Evolutionary conservation across 2,329 filamentous ascomycete species (phyloP), one percentile per base, ranked within the genome.

Genomic region (Ascochyta viciae-villosae): DNA sequence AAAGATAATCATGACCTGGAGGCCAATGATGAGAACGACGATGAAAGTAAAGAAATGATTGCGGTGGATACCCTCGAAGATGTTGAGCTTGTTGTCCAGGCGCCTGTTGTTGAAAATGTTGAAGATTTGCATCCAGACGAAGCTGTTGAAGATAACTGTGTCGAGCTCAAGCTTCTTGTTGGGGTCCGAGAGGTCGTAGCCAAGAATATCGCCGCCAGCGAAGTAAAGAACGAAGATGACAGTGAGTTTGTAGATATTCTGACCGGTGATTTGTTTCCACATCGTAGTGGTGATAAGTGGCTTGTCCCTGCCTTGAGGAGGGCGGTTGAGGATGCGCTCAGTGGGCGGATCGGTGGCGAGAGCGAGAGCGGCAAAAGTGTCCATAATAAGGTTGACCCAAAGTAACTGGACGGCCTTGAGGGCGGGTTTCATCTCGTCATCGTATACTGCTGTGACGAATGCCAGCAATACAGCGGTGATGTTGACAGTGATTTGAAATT

Each of bases 391-490:
- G 78, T 98, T 98, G 67, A 98, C 94, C 94, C 95, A 98, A 43
- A 98, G 87, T 24, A 98, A 87, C 79, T 98, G 95, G 39, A 98
- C 95, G 0, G 94, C 94, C 51, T 96, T 92, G 54, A 98, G 83
- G 61, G 92, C 95, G 77, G 98, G 94, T 24, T 92, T 92, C 91
- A 97, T 96, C n/a, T 66, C 51, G 1, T 52, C 44, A 63, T 94
- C 93, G 48, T 96, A 83, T 6, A 94, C 92, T n/a, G 95, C 94
- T 10, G 94, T 97, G 67, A 98, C 79, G 83, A 98, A 98, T 76
- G 98, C 97, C 6, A 94, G 96, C 23, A 98, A 91, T 24, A 98
- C 95, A 76, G 97, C 94, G 65, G 94, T 95, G 66, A 98, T 98
- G 81, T 98, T 98, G 60, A 94, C 96, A 6, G 93, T 97, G 75